A percentile compares a stretch with the other conserved stretches of the same genome.
Conservation (phyloP, 1,139 yeast species). For the Candida gigantensis region DNA sequence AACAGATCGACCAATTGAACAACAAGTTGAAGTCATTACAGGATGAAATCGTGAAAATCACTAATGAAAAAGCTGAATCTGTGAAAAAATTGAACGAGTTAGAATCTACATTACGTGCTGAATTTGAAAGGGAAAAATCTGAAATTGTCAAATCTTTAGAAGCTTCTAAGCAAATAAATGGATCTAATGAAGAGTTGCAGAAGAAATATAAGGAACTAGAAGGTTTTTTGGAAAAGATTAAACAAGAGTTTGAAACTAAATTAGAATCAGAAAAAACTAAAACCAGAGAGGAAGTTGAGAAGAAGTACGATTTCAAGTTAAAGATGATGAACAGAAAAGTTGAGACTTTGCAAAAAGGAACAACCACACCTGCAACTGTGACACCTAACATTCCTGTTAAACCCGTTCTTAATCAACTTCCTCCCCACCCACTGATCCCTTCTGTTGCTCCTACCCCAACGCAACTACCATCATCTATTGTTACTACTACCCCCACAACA, state of each 20-base stretch:
- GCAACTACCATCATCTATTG: slow-evolving; percentile 1
- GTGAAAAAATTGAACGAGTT: slow-evolving; percentile 15
- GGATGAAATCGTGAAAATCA: slow-evolving; percentile 14
- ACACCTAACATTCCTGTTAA: slow-evolving; percentile 4
- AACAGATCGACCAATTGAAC: slow-evolving; percentile 17
- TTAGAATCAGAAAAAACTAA: slow-evolving; percentile 34
- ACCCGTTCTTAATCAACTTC: slow-evolving; percentile 4
- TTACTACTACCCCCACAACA: not conserved
- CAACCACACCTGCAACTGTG: slow-evolving; percentile 6
- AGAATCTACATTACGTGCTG: slow-evolving; percentile 11
- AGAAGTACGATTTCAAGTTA: slow-evolving; percentile 43
- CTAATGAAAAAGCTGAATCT: slow-evolving; percentile 18
- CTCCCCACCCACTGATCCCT: no score
- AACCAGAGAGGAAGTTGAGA: slow-evolving; percentile 36
- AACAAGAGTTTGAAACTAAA: slow-evolving; percentile 25
- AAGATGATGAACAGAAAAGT: slow-evolving; percentile 46
- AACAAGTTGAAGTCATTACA: slow-evolving; percentile 11
- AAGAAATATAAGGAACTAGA: slow-evolving; percentile 21
- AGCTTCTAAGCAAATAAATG: slow-evolving; percentile 16
- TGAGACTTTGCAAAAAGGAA: slow-evolving; percentile 30
- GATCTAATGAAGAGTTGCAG: slow-evolving; percentile 16
- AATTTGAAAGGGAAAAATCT: slow-evolving; percentile 21
- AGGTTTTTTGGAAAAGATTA: slow-evolving; percentile 20
- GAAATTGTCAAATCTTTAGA: slow-evolving; percentile 17
- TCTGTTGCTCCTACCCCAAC: slow-evolving; percentile 7